Evolutionary conservation across 1,139 yeast species (phyloP).

Genomic region (Candida sp.): DNA sequence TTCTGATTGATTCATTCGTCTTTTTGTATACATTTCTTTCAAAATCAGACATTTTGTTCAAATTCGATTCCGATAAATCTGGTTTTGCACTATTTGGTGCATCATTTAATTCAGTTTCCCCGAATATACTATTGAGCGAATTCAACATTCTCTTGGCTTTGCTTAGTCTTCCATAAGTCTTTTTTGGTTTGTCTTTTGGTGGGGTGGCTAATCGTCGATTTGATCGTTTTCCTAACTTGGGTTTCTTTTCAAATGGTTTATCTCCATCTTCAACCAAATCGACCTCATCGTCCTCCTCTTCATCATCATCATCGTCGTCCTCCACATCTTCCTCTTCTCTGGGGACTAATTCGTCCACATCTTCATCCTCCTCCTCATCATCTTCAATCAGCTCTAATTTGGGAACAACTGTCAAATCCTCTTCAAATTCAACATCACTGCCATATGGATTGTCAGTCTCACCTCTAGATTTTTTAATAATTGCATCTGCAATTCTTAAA

Average conservation of each 20-base stretch:
- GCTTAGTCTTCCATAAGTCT: constrained; percentile 27
- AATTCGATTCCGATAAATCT: constrained; percentile 1
- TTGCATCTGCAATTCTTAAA: constrained; percentile 41
- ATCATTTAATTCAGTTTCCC: constrained; percentile 18
- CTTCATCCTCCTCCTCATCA: constrained; percentile 10
- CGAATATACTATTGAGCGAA: constrained; percentile 34
- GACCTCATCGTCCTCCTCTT: constrained; percentile 3
- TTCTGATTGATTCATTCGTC: constrained; percentile 6
- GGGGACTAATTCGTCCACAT: constrained; percentile 11
- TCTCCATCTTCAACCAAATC: background rate
- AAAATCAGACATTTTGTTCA: constrained; percentile 4
- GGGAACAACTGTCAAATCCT: constrained; percentile 14
- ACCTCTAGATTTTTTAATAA: constrained; percentile 23
- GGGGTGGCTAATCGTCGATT: background rate
- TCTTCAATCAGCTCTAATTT: background rate
- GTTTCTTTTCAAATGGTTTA: background rate
- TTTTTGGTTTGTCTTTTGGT: background rate
- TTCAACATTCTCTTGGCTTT: constrained; percentile 30
- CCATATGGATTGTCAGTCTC: constrained; percentile 17
- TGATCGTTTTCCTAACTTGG: background rate
- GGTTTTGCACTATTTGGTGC: constrained; percentile 2
- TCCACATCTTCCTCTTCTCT: constrained; percentile 19
- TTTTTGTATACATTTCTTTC: constrained; percentile 9
- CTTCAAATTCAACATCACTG: constrained; percentile 30
- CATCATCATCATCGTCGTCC: constrained; percentile 7